These are phyloP conservation scores for thale cress (Arabidopsis thaliana) DNA, from an alignment of 345 rosid species.

Conservation along the genomic window DNA sequence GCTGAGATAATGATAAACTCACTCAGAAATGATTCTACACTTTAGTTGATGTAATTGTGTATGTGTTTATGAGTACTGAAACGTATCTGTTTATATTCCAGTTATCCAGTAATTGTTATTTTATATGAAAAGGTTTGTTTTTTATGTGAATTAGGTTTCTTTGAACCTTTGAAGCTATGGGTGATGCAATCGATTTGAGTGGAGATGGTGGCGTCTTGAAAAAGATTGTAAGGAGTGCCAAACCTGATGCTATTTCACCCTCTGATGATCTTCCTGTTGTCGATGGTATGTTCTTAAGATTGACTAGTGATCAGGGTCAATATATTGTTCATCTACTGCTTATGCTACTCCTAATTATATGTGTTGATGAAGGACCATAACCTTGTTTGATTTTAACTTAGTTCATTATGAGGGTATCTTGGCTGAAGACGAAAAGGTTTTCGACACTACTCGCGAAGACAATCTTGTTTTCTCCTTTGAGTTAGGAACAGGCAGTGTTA, in stretches of 20 bases:
- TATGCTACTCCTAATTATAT: background rate
- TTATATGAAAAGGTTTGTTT: background rate
- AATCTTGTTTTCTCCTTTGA: slow-evolving; percentile 88
- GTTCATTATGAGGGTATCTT: slow-evolving; percentile 91
- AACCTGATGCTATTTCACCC: slow-evolving; percentile 66
- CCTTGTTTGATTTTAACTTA: slow-evolving; percentile 26
- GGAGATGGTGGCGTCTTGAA: slow-evolving; percentile 88
- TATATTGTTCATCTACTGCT: background rate
- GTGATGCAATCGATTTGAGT: slow-evolving; percentile 65
- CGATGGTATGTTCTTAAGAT: slow-evolving; percentile 60
- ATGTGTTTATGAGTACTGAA: background rate
- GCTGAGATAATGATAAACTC: background rate
- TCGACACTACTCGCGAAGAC: slow-evolving; percentile 89
- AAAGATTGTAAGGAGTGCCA: slow-evolving; percentile 64
- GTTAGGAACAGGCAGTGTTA: slow-evolving; percentile 82
- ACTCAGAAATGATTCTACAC: background rate
- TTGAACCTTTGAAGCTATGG: slow-evolving; percentile 53
- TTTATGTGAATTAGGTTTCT: slow-evolving; percentile 23
- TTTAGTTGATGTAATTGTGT: slow-evolving; percentile 6
- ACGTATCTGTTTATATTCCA: background rate
- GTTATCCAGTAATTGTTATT: background rate
- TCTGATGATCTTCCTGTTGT: slow-evolving; percentile 84
- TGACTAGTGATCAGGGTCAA: background rate
- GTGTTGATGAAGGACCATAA: slow-evolving; percentile 23
- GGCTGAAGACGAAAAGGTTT: slow-evolving; percentile 84